Conservation (phyloP, 148 eudicot species). For the Dysphania ambrosioides region DNA sequence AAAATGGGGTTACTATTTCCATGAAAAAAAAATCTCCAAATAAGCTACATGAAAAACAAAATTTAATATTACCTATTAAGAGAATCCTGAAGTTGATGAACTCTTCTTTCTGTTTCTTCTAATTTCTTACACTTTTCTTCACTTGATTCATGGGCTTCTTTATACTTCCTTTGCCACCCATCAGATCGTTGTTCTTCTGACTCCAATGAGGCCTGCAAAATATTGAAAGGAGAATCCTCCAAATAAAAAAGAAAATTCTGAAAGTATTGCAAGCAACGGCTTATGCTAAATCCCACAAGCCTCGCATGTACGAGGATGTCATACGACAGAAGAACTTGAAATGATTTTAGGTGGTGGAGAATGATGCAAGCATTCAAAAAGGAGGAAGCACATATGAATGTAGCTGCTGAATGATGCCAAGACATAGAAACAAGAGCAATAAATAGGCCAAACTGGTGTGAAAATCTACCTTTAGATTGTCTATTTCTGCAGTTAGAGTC, state of each 20-base stretch:
- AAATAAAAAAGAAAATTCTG: background rate
- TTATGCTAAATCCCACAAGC: background rate
- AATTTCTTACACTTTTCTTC: slow-evolving; percentile 67
- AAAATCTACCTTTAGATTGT: slow-evolving; percentile 61
- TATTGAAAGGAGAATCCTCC: slow-evolving; percentile 7
- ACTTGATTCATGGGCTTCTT: slow-evolving; percentile 62
- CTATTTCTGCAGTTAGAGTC: slow-evolving; percentile 60
- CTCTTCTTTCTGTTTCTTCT: slow-evolving; percentile 91
- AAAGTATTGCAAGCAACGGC: background rate
- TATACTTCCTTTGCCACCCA: slow-evolving; percentile 64
- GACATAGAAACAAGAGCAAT: slow-evolving; percentile 1
- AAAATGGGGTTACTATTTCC: background rate
- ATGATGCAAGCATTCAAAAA: background rate
- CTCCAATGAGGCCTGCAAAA: slow-evolving; percentile 54
- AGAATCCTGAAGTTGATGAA: slow-evolving; percentile 83
- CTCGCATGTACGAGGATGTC: background rate
- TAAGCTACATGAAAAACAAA: slow-evolving; percentile 8
- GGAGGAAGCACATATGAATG: background rate
- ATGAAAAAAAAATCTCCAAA: background rate
- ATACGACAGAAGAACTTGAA: background rate
- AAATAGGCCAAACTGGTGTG: background rate
- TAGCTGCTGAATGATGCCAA: background rate
- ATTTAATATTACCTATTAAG: slow-evolving; percentile 58
- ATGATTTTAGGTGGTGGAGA: background rate
- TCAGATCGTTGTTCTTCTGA: slow-evolving; percentile 70